Percentiles rank a stretch among this genome's conserved stretches.
phyloP scores from a whole-genome alignment of 2,329 filamentous ascomycete genomes.

The Epichloe gansuensis region DNA sequence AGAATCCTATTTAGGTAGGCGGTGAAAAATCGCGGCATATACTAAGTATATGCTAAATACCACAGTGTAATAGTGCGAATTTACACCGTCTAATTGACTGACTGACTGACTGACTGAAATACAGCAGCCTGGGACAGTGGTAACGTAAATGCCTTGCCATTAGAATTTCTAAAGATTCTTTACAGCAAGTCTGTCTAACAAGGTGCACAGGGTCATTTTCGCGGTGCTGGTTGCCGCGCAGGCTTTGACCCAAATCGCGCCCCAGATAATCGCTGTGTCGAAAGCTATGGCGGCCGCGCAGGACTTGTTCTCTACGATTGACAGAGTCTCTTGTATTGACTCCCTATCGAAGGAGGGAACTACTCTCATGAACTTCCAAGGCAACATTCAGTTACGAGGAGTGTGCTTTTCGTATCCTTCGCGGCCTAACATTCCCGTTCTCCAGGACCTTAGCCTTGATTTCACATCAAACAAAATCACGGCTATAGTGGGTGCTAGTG shows the following conservation, averaged over 20 bases:
- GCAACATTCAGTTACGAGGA: conserved; percentile 34
- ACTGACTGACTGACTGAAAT: conserved; percentile 20
- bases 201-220: conserved; percentile 27
- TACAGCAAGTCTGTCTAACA: background rate
- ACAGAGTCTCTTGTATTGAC: conserved; percentile 30
- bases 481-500: conserved; percentile 44
- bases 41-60: no score
- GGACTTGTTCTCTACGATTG: conserved; percentile 34
- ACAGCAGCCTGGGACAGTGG: conserved; percentile 28
- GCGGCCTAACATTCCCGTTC: background rate
- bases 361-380: conserved; percentile 17
- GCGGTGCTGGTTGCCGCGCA: conserved; percentile 33
- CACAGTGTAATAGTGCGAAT: no score
- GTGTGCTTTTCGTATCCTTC: conserved; percentile 30
- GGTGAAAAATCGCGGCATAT: no score
- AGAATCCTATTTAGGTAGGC: no score
- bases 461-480: conserved; percentile 27
- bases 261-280: conserved; percentile 31
- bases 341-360: conserved; percentile 26
- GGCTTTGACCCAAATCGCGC: conserved; percentile 32
- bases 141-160: conserved; percentile 25
- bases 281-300: conserved; percentile 33
- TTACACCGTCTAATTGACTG: no score
- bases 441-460: background rate
- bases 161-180: conserved; percentile 15